Evolutionary conservation across 2,329 filamentous ascomycete genomes (phyloP).

Genomic region (Fusarium succisae): DNA sequence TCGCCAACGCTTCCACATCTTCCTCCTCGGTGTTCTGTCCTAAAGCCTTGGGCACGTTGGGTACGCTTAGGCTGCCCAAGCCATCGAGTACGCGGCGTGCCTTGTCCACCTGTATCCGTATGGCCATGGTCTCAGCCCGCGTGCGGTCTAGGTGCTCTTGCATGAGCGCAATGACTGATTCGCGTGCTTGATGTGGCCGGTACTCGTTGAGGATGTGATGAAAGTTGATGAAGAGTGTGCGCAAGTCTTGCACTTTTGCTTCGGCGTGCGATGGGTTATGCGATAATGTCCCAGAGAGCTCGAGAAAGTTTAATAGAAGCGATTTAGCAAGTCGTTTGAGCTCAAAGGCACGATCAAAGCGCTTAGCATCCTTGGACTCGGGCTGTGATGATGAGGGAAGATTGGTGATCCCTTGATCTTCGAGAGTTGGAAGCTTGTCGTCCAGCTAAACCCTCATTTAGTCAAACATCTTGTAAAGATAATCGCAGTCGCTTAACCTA

Average conservation of each 20-base stretch:
- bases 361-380: constrained; percentile 60
- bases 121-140: constrained; percentile 75
- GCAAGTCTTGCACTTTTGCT: constrained; percentile 79
- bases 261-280: constrained; percentile 59
- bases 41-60: constrained; percentile 30
- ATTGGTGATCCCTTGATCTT: constrained; percentile 75
- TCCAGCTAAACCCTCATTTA: constrained; percentile 55
- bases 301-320: constrained; percentile 87
- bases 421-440: constrained; percentile 72
- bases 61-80: constrained; percentile 63
- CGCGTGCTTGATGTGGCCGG: constrained; percentile 88
- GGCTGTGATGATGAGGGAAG: constrained; percentile 58
- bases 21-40: constrained; percentile 31
- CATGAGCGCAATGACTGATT: constrained; percentile 88
- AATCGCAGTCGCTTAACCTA: constrained; percentile 37
- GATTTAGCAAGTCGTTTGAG: constrained; percentile 85
- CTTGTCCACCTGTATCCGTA: constrained; percentile 74
- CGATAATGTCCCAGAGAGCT: constrained; percentile 70
- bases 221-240: constrained; percentile 87
- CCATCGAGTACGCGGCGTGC: constrained; percentile 78
- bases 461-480: not conserved
- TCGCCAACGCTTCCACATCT: constrained; percentile 23
- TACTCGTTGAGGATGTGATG: constrained; percentile 96
- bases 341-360: constrained; percentile 71
- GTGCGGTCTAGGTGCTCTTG: constrained; percentile 81